Conservation (phyloP, 2,329 filamentous ascomycete species). For the Coniochaeta sp. region DNA sequence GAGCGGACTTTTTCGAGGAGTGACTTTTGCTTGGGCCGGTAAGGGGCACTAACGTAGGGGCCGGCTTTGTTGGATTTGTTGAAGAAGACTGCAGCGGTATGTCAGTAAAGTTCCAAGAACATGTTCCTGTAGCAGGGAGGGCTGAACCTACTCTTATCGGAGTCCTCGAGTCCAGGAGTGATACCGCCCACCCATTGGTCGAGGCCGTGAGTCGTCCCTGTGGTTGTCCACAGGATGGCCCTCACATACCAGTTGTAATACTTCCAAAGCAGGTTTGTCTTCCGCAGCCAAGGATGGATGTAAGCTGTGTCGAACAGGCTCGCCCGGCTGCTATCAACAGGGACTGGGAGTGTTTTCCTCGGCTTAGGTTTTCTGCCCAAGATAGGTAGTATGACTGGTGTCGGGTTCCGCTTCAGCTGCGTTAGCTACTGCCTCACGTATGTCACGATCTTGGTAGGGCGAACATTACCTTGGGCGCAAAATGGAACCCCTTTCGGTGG, state of each 20-base stretch:
- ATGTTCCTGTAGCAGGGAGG: background rate
- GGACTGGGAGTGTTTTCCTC: conserved; percentile 26
- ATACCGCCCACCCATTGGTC: conserved; percentile 42
- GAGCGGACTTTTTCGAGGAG: conserved; percentile 26
- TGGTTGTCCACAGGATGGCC: conserved; percentile 31
- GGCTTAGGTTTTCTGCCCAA: conserved; percentile 7
- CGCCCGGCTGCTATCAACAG: conserved; percentile 36
- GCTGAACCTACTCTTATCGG: conserved; percentile 14
- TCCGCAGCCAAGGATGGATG: conserved; percentile 35
- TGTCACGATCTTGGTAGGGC: background rate
- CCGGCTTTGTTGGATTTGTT: conserved; percentile 34
- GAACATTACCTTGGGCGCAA: conserved; percentile 22
- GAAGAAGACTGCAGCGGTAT: conserved; percentile 27
- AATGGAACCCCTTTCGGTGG: conserved; percentile 29
- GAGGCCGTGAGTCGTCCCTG: conserved; percentile 35
- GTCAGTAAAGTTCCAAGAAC: background rate
- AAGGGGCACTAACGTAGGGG: conserved; percentile 30
- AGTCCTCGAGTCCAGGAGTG: conserved; percentile 25
- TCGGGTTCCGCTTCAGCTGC: conserved; percentile 16
- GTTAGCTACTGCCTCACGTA: background rate
- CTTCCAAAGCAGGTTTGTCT: conserved; percentile 32
- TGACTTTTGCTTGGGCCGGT: conserved; percentile 19
- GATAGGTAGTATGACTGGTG: conserved; percentile 10
- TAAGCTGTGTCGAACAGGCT: conserved; percentile 45
- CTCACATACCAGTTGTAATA: conserved; percentile 39